Base-by-base conservation (phyloP, 2,329 filamentous ascomycete genomes). In the Alternaria sp. region DNA sequence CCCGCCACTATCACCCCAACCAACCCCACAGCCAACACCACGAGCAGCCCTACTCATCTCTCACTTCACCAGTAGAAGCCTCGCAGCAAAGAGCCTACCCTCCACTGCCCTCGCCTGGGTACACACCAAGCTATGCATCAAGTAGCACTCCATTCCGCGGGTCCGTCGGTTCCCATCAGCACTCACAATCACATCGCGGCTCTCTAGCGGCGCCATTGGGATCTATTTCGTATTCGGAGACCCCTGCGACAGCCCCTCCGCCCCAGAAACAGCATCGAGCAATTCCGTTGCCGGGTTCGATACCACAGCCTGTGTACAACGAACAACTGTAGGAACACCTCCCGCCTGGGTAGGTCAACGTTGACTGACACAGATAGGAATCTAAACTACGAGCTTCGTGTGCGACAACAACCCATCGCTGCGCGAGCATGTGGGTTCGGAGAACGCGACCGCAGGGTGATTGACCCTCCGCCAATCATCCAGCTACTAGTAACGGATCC, bases 391-490 rank as follows among this genome's bases (percentile, higher is more conserved):
- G 78, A 80, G 52, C 85, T 92, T 60, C 82, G 79, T 47, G 88
- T 95, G 65, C 89, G 92, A 53, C 92, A 96, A 77, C 92, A 95
- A 73, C 92, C 92, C 9, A 84, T 88, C 17, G 91, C 91, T 1
- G 92, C 92, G 57, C 86, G 92, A 69, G 92, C 91, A 45, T 96
- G 92, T 73, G 92, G 92, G 1, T 95, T 93, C 76, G 92, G 92
- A 63, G 92, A 95, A 79, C 86, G 92, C 67, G 92, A 96, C 75
- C 87, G 92, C 43, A 87, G 92, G 65, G 91, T 93, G 15, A 92
- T 96, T 66, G 92, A 96, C 74, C 92, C 92, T 44, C 92, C 92
- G 3, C 92, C 92, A 13, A 95, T 96, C 73, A 87, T 96, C 21
- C 89, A 95, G 75, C 86, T 95, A 50, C 83, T 84, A 26, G 87